Base-by-base conservation (phyloP, 2,329 filamentous ascomycete species). In the Xylariales sp. region DNA sequence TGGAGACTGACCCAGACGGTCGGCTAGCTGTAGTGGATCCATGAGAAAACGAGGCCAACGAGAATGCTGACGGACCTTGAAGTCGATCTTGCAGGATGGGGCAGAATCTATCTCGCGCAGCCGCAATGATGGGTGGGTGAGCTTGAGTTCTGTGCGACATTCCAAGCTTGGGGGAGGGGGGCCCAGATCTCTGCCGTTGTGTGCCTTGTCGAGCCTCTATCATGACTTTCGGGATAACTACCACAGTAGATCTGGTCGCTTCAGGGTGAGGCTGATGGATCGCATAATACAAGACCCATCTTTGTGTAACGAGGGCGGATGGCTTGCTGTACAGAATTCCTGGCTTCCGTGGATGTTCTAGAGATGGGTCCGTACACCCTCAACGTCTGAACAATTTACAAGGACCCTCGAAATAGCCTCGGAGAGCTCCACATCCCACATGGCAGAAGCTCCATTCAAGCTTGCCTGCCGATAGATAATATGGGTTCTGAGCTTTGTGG, bases 141-240 rank as follows among this genome's bases (percentile, higher is more conserved):
- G n/a, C n/a, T n/a, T n/a, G n/a, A n/a, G n/a, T 56, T 51, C 48
- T 56, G 54, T 56, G 47, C 51, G 41, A 57, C 53, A 47, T 38
- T 51, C n/a, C 24, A 27, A 27, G 8, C n/a, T 8, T 27, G 24
- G 24, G 31, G 14, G 8, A 33, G 16, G 16, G 16, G 16, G n/a
- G n/a, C n/a, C n/a, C 24, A 27, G 31, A 33, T 36, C 20, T 36
- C 33, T 24, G 34, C 31, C n/a, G n/a, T n/a, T n/a, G n/a, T n/a
- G n/a, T n/a, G n/a, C n/a, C n/a, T n/a, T n/a, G n/a, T n/a, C n/a
- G n/a, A n/a, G n/a, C n/a, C n/a, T n/a, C n/a, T n/a, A n/a, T n/a
- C n/a, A n/a, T n/a, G n/a, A n/a, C n/a, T n/a, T n/a, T n/a, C n/a
- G n/a, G n/a, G n/a, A n/a, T n/a, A n/a, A n/a, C n/a, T n/a, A n/a